Conservation (phyloP, 2,329 filamentous ascomycete genomes). For the Cladosporium sphaerospermum region DNA sequence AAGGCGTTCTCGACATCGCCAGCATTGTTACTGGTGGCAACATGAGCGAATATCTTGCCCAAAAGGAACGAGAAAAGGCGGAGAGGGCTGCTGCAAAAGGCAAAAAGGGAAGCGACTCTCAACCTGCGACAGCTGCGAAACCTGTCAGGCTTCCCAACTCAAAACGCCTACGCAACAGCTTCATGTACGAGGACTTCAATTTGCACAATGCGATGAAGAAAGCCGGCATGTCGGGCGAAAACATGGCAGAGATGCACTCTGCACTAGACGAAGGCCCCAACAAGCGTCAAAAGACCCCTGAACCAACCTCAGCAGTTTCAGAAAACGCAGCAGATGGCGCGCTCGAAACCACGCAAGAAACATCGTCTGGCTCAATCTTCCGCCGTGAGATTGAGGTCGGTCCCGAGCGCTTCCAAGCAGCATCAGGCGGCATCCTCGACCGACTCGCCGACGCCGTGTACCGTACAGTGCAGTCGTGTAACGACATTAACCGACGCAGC, state of each 20-base stretch:
- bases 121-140: conserved; percentile 52
- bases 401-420: conserved; percentile 61
- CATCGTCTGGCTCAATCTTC: conserved; percentile 28
- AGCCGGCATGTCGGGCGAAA: conserved; percentile 41
- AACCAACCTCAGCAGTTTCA: conserved; percentile 26
- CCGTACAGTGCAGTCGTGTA: conserved; percentile 72
- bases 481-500: conserved; percentile 76
- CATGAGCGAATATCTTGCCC: conserved; percentile 73
- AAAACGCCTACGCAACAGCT: conserved; percentile 62
- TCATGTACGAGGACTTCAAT: conserved; percentile 65
- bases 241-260: conserved; percentile 46
- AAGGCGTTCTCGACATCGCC: conserved; percentile 78
- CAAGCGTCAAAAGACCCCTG: conserved; percentile 35
- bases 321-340: conserved; percentile 31
- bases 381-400: conserved; percentile 68
- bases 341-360: conserved; percentile 21
- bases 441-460: conserved; percentile 79
- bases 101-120: conserved; percentile 50
- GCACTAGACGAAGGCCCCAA: conserved; percentile 44
- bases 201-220: conserved; percentile 49
- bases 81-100: conserved; percentile 53
- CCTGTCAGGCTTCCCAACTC: conserved; percentile 62
- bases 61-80: conserved; percentile 73
- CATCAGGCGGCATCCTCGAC: conserved; percentile 67
- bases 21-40: conserved; percentile 70